Percentiles rank a stretch among this genome's conserved stretches.
These are phyloP conservation scores for Tetrahymena borealis DNA, from an alignment of 73 alveolate species.

Conservation along the genomic window DNA sequence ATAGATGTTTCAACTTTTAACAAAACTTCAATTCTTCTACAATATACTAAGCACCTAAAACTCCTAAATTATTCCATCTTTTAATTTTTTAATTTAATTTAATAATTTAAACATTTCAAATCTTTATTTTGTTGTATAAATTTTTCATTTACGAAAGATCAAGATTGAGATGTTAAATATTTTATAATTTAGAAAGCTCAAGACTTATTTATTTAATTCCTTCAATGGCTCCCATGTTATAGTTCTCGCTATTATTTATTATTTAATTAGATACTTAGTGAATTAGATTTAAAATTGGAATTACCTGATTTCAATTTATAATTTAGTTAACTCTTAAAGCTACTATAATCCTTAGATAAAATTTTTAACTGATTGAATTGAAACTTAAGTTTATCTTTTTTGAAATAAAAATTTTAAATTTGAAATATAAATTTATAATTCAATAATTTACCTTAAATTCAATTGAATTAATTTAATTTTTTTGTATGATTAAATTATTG, in stretches of 20 bases:
- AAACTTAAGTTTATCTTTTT: not conserved
- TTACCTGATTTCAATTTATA: not conserved
- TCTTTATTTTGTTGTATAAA: not conserved
- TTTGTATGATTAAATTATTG: not conserved
- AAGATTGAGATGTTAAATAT: not conserved
- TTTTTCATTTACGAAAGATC: not conserved
- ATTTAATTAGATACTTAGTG: not conserved
- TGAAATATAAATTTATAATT: not conserved
- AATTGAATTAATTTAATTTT: not conserved
- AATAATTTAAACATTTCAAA: not conserved
- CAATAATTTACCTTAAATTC: not conserved
- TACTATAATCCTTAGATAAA: not conserved
- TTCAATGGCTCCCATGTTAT: not conserved
- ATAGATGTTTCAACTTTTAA: not conserved
- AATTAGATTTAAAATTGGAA: not conserved
- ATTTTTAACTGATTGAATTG: not conserved
- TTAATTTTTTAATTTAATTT: too few species aligned
- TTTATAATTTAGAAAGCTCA: not conserved
- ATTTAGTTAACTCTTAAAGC: not conserved
- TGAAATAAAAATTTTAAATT: not conserved
- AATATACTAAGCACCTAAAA: not conserved
- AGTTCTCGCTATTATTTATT: not conserved
- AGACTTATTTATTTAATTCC: not conserved
- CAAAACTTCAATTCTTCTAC: not conserved
- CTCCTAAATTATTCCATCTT: not conserved